phyloP scores from a whole-genome alignment of 2,329 filamentous ascomycete genomes.

The Colletotrichum cuscutae region DNA sequence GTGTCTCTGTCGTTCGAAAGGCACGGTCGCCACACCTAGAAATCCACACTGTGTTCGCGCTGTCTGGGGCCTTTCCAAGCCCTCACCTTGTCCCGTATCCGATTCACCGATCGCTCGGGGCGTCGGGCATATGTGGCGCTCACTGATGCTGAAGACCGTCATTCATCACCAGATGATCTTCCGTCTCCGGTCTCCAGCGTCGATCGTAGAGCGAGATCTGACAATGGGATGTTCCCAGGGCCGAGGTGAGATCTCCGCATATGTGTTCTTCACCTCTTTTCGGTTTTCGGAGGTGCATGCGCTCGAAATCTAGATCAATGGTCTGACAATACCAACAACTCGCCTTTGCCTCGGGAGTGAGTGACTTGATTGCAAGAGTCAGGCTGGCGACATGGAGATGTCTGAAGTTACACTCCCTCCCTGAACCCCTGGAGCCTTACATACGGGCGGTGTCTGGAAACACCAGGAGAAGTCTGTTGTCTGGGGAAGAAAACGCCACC shows the following conservation, averaged over 20 bases:
- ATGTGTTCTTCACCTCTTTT: not conserved
- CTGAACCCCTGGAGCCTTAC: conserved; percentile 11
- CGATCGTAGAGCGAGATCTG: not conserved
- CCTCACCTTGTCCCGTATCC: conserved; percentile 13
- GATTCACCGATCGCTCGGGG: conserved; percentile 1
- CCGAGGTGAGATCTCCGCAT: not conserved
- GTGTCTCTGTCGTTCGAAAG: not conserved
- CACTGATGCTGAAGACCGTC: not conserved
- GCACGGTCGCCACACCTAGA: not conserved
- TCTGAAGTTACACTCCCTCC: conserved; percentile 13
- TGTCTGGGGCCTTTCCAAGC: conserved; percentile 2
- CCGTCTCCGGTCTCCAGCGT: conserved; percentile 23
- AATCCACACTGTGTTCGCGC: conserved; percentile 22
- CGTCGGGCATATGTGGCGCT: not conserved
- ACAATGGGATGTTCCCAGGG: conserved; percentile 8
- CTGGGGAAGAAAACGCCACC: conserved; percentile 29
- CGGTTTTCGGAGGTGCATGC: not conserved
- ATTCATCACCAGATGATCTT: conserved; percentile 14
- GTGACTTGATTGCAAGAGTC: conserved; percentile 25
- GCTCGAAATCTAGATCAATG: conserved; percentile 2
- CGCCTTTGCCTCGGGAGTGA: not conserved
- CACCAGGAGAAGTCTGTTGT: conserved; percentile 1
- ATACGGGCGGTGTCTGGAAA: conserved; percentile 16
- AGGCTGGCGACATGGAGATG: conserved; percentile 27
- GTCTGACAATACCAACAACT: not conserved